phyloP scores from a whole-genome alignment of 495 filamentous ascomycete genomes.

The Penicillium pancosmium region DNA sequence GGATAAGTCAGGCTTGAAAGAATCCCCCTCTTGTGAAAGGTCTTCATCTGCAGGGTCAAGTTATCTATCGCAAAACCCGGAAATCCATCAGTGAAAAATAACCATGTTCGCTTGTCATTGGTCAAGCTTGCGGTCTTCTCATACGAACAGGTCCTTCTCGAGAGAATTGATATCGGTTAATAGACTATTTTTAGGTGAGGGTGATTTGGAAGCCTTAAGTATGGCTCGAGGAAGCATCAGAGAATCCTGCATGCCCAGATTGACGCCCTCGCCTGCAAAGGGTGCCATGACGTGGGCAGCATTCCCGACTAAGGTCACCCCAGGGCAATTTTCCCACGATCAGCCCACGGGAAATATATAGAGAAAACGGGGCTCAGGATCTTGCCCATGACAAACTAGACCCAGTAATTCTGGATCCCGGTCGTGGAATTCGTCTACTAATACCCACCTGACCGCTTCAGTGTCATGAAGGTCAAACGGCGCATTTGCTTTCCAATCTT shows the following conservation, averaged over 20 bases:
- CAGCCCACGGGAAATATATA: constrained; percentile 57
- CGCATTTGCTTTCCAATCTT: constrained; percentile 11
- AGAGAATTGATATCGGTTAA: constrained; percentile 6
- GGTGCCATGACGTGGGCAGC: constrained; percentile 63
- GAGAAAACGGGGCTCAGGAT: constrained; percentile 25
- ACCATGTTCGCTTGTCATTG: constrained; percentile 8
- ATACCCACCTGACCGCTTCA: constrained; percentile 6
- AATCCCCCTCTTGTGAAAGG: too few relatives aligned
- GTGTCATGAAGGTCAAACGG: constrained; percentile 1
- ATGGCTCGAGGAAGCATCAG: constrained; percentile 50
- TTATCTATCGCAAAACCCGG: constrained; percentile 15
- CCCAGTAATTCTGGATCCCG: constrained; percentile 29
- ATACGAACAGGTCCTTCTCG: constrained; percentile 8
- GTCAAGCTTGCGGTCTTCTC: constrained; percentile 9
- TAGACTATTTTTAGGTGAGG: not conserved
- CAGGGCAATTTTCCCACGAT: constrained; percentile 44
- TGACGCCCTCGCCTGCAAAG: constrained; percentile 60
- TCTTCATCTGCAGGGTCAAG: constrained; percentile 1
- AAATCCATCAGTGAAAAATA: constrained; percentile 8
- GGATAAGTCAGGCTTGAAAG: too few relatives aligned
- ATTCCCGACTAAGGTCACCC: constrained; percentile 59
- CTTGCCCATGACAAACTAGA: constrained; percentile 13
- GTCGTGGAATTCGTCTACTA: constrained; percentile 22
- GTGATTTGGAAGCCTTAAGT: constrained; percentile 18
- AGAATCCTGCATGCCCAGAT: constrained; percentile 57